Evolutionary conservation across 768 basidiomycete genomes (phyloP), one percentile per base, ranked within the genome.

Genomic region (Serendipita sp.): DNA sequence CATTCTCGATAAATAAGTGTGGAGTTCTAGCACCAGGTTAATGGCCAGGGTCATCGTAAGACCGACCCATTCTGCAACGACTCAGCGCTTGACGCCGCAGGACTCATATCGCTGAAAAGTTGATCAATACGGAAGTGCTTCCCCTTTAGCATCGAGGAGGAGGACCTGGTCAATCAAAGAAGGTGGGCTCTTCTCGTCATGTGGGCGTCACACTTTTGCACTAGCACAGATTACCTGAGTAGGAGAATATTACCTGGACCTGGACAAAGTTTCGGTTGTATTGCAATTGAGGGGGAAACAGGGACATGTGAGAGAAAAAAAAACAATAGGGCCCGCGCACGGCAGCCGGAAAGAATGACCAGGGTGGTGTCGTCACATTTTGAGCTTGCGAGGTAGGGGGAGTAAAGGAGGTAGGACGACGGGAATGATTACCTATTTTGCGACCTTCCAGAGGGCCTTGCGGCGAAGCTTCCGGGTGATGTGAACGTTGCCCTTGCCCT

Each of bases 391-490:
- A 51, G 48, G 18, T 18, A 51, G 30, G 24, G 24, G 24, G 24
- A 24, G 24, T 24, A 24, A 24, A 24, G 24, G 24, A 24, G 24
- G 24, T 24, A 46, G 45, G 16, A 45, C 38, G 44, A 44, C 16
- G 63, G 45, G 63, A 24, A 44, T 24, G 41, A 41, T 13, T 28
- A 18, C 35, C 37, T 54, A 64, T 48, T 71, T 70, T 63, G 72
- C 77, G 58, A 79, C 77, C 75, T 79, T 78, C 75, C 74, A 79
- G 46, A 80, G 70, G 58, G 76, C 72, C 44, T 74, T 72, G 68
- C 86, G 88, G 75, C 86, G 86, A 78, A 86, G 77, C 76, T 93
- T 92, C 68, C 90, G 83, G 53, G 91, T 92, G 72, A 95, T 80
- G 73, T 92, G 89, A 69, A 94, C 89, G 78, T 84, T 69, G 78